Evolutionary conservation across 257 asterid species (phyloP).

Genomic region (Voacanga thouarsii): DNA sequence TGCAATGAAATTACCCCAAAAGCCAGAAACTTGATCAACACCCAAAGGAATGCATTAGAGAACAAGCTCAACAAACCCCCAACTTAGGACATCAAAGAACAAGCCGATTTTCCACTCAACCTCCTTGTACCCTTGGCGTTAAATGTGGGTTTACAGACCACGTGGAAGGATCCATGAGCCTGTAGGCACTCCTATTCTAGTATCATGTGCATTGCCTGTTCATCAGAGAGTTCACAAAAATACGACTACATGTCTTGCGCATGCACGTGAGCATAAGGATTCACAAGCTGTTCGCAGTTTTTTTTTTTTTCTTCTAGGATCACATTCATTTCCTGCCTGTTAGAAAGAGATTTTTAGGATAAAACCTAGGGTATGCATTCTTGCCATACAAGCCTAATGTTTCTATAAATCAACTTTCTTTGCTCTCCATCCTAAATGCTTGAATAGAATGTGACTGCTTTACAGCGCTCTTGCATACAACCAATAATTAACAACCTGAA

Average conservation of each 20-base stretch:
- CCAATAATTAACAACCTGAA: not conserved
- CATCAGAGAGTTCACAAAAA: not conserved
- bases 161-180: not conserved
- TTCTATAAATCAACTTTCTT: not conserved
- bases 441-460: not conserved
- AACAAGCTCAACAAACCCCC: not conserved
- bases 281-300: not conserved
- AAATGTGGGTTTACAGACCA: not conserved
- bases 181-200: not conserved
- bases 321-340: not conserved
- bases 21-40: not conserved
- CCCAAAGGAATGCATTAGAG: conserved; percentile 4
- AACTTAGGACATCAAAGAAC: not conserved
- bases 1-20: not conserved
- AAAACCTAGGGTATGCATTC: not conserved
- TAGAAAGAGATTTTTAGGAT: not conserved
- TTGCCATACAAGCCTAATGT: not conserved
- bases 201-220: not conserved
- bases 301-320: not conserved
- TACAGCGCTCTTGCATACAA: not conserved
- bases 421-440: not conserved
- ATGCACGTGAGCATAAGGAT: not conserved
- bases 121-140: too few relatives aligned
- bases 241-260: not conserved
- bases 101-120: not conserved